Conservation (phyloP, 805 yeast genomes). For the Komagataella pastoris region DNA sequence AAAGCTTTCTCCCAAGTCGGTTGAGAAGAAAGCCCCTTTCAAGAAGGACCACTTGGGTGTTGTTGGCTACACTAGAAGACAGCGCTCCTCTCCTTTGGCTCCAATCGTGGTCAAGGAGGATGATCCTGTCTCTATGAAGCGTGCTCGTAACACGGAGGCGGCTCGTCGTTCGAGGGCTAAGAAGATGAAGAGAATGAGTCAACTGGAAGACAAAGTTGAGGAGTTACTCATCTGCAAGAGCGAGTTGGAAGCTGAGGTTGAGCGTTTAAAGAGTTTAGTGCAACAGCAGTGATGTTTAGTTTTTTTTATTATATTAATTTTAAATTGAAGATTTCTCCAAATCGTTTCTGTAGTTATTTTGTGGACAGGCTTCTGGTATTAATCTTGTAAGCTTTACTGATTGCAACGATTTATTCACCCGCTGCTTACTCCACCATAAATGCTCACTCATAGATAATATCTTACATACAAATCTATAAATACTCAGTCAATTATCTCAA, state of each 20-base stretch:
- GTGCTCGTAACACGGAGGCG: conserved; percentile 97
- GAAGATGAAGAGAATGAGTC: conserved; percentile 77
- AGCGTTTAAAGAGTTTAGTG: conserved; percentile 1
- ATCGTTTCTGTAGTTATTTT: neutral
- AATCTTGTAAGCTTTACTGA: neutral
- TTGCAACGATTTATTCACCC: too few species aligned
- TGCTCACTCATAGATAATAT: neutral
- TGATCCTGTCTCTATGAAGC: conserved; percentile 68
- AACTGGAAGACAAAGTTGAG: conserved; percentile 69
- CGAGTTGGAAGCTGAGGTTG: conserved; percentile 49
- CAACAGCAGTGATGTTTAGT: neutral
- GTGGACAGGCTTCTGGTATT: too few species aligned
- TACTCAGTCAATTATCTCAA: neutral
- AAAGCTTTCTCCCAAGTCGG: neutral
- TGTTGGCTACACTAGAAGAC: conserved; percentile 67
- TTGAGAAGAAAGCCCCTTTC: conserved; percentile 7
- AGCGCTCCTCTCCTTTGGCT: conserved; percentile 53
- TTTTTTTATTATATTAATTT: neutral
- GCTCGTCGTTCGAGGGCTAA: conserved; percentile 93
- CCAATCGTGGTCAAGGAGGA: conserved; percentile 48
- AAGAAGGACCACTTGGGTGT: conserved; percentile 57
- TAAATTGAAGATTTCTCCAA: neutral
- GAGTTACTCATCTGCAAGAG: conserved; percentile 44
- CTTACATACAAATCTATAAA: neutral
- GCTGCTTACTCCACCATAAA: too few species aligned